Percentiles rank a stretch among this genome's conserved stretches.
phyloP scores from a whole-genome alignment of 2,329 filamentous ascomycete genomes.

The Paecilomyces niveus region DNA sequence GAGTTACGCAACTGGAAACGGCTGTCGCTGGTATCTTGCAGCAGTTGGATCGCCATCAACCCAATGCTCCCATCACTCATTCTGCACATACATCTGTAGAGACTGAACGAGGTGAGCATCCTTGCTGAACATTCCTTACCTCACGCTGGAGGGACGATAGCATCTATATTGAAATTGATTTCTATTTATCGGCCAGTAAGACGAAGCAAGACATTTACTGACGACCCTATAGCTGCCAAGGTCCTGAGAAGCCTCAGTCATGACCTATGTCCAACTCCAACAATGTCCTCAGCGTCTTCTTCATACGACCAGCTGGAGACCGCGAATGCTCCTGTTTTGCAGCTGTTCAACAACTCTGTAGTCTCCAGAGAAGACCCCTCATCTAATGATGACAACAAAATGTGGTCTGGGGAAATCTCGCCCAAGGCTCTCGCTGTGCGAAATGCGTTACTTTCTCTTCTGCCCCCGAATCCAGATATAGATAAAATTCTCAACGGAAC shows the following conservation, averaged over 20 bases:
- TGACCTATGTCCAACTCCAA: background rate
- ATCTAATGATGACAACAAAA: slow-evolving; percentile 16
- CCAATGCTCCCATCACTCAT: background rate
- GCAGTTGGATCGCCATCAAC: slow-evolving; percentile 19
- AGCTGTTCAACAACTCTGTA: slow-evolving; percentile 32
- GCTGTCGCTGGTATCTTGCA: slow-evolving; percentile 27
- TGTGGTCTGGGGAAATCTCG: slow-evolving; percentile 16
- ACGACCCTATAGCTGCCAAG: slow-evolving; percentile 9
- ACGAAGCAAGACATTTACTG: background rate
- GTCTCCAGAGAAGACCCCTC: slow-evolving; percentile 21
- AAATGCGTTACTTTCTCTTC: slow-evolving; percentile 22
- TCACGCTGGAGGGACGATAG: background rate
- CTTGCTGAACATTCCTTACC: background rate
- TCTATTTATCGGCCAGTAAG: background rate
- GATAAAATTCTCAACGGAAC: slow-evolving; percentile 23
- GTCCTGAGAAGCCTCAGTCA: slow-evolving; percentile 16
- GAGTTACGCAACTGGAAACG: slow-evolving; percentile 31
- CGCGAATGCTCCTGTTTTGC: slow-evolving; percentile 28
- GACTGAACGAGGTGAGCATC: slow-evolving; percentile 2
- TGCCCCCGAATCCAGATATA: slow-evolving; percentile 26
- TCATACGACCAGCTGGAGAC: slow-evolving; percentile 16
- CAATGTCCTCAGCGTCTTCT: slow-evolving; percentile 6
- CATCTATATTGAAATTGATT: background rate
- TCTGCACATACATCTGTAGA: background rate
- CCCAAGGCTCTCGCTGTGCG: slow-evolving; percentile 19